phyloP scores from a whole-genome alignment of 164 flowering plant genomes.

The Vitis riparia region DNA sequence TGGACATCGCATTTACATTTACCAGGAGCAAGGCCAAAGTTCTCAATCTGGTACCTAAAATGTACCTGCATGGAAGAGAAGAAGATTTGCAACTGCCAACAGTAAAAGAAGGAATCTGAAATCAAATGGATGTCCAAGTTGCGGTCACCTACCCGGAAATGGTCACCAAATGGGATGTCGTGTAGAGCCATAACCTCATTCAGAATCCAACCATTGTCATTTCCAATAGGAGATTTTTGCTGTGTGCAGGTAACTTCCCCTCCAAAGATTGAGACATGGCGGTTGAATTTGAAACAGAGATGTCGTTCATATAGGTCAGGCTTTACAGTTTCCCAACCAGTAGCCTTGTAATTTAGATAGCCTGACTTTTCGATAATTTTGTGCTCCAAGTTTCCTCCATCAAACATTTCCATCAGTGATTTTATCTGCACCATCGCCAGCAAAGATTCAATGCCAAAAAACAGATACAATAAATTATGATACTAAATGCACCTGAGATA shows the following conservation, averaged over 20 bases:
- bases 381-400: constrained; percentile 70
- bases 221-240: constrained; percentile 37
- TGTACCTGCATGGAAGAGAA: constrained; percentile 45
- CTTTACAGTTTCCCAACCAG: constrained; percentile 58
- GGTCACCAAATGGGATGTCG: constrained; percentile 67
- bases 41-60: constrained; percentile 50
- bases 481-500: too few species aligned
- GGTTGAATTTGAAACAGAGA: constrained; percentile 59
- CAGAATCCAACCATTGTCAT: constrained; percentile 57
- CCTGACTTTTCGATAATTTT: constrained; percentile 68
- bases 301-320: constrained; percentile 52
- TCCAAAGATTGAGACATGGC: constrained; percentile 61
- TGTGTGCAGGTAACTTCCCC: constrained; percentile 77
- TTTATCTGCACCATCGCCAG: constrained; percentile 41
- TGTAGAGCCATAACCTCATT: constrained; percentile 66
- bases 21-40: constrained; percentile 14
- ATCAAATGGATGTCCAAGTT: not conserved
- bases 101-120: not conserved
- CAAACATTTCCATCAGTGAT: constrained; percentile 64
- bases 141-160: constrained; percentile 47
- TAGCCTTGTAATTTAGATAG: constrained; percentile 54
- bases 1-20: constrained; percentile 55
- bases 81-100: not conserved
- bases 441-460: not conserved
- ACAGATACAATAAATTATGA: not conserved